Conservation (phyloP, 2,329 filamentous ascomycete genomes). For the Ophiostoma sp. region DNA sequence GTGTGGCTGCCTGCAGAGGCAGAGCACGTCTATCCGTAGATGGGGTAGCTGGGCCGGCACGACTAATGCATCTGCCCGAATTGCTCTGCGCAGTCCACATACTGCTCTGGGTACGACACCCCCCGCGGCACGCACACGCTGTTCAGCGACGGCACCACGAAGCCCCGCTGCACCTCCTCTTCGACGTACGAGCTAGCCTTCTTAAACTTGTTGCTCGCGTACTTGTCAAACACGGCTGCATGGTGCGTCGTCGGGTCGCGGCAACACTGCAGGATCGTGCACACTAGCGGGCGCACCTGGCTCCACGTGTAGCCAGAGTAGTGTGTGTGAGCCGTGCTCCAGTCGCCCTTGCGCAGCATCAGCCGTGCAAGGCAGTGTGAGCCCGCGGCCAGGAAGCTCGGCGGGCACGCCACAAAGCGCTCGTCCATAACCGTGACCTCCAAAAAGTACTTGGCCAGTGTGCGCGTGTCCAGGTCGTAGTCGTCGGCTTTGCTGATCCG, state of each 20-base stretch:
- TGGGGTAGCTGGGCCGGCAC: constrained; percentile 2
- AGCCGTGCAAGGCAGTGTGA: constrained; percentile 86
- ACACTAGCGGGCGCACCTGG: constrained; percentile 73
- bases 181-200: constrained; percentile 75
- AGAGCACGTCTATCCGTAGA: background rate
- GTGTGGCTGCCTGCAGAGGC: background rate
- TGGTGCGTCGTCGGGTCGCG: constrained; percentile 77
- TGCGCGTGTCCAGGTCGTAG: constrained; percentile 92
- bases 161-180: constrained; percentile 60
- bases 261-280: constrained; percentile 81
- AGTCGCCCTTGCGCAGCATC: constrained; percentile 85
- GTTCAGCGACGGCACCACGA: constrained; percentile 41
- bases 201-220: constrained; percentile 81
- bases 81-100: constrained; percentile 7
- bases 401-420: constrained; percentile 84
- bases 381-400: constrained; percentile 85
- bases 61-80: background rate
- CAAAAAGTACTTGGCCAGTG: constrained; percentile 94
- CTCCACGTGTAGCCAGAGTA: constrained; percentile 89
- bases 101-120: background rate
- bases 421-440: constrained; percentile 98
- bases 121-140: background rate
- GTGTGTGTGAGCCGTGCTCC: constrained; percentile 79
- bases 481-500: constrained; percentile 98
- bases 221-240: constrained; percentile 83